phyloP scores from a whole-genome alignment of 805 yeast genomes.

The Myxozyma mucilagina region DNA sequence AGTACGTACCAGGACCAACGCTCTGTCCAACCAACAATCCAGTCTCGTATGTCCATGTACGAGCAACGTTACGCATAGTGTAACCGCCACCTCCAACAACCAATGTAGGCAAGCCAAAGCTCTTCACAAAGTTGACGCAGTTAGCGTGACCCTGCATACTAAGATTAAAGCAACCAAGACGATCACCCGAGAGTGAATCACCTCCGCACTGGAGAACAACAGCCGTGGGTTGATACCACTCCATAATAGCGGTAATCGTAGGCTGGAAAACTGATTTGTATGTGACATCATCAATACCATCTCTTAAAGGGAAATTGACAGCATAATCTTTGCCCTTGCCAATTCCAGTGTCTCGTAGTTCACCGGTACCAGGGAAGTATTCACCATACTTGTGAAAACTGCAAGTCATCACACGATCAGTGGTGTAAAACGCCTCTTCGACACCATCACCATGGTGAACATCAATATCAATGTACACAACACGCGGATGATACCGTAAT shows the following conservation, averaged over 20 bases:
- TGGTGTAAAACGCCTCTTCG: slow-evolving; percentile 92
- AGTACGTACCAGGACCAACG: slow-evolving; percentile 47
- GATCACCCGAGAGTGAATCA: slow-evolving; percentile 89
- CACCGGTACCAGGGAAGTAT: slow-evolving; percentile 97
- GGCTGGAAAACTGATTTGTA: slow-evolving; percentile 73
- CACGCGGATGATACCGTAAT: slow-evolving; percentile 86
- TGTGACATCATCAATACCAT: slow-evolving; percentile 92
- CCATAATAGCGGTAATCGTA: slow-evolving; percentile 78
- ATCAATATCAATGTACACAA: slow-evolving; percentile 89
- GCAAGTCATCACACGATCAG: slow-evolving; percentile 95
- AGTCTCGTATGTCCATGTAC: slow-evolving; percentile 96
- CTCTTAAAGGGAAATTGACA: slow-evolving; percentile 87
- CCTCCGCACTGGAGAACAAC: slow-evolving; percentile 98
- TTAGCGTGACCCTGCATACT: slow-evolving; percentile 93
- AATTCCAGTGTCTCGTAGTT: slow-evolving; percentile 82
- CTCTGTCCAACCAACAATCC: slow-evolving; percentile 65
- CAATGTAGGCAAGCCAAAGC: slow-evolving; percentile 85
- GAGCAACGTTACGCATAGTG: slow-evolving; percentile 90
- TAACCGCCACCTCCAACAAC: slow-evolving; percentile 98
- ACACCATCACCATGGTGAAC: slow-evolving; percentile 98
- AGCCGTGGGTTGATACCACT: slow-evolving; percentile 88
- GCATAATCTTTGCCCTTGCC: slow-evolving; percentile 88
- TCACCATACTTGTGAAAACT: slow-evolving; percentile 95
- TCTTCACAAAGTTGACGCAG: slow-evolving; percentile 85
- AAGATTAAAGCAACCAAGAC: slow-evolving; percentile 90